Evolutionary conservation across 257 asterid genomes (phyloP).

Genomic region (Solanum pennellii): DNA sequence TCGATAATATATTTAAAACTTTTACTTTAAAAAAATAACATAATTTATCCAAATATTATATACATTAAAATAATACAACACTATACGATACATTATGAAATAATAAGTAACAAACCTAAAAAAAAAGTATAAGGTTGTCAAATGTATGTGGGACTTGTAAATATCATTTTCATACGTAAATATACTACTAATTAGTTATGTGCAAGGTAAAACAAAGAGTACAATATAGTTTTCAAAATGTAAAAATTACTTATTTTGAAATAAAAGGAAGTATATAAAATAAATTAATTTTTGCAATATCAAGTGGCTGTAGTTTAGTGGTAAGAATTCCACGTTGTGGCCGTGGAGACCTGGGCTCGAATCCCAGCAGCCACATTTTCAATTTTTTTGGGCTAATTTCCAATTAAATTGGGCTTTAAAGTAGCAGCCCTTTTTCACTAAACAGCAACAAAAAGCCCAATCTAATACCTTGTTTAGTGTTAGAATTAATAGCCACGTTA

Average conservation of each 20-base stretch:
- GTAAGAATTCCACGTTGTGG: constrained; percentile 99
- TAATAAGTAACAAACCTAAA: too few species aligned
- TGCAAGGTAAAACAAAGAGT: background rate
- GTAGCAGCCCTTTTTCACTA: background rate
- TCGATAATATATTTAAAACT: too few species aligned
- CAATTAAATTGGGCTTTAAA: background rate
- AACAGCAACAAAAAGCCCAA: too few species aligned
- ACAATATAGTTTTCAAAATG: background rate
- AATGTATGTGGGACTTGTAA: background rate
- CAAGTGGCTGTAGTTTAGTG: constrained; percentile 90
- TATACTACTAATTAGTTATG: background rate
- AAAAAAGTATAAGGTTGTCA: background rate
- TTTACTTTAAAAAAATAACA: fast-evolving
- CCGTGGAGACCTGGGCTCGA: constrained; percentile 99
- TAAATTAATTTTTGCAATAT: background rate
- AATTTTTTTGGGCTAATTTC: background rate
- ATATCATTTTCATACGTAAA: too few species aligned
- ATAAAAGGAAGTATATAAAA: too few species aligned
- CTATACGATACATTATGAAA: too few species aligned
- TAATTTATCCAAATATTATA: too few species aligned
- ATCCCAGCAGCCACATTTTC: constrained; percentile 88
- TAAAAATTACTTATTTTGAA: too few species aligned
- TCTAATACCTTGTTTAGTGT: background rate
- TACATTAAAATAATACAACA: too few species aligned
- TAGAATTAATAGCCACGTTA: background rate